Percentiles rank a stretch among this genome's conserved stretches.
phyloP scores from a whole-genome alignment of 495 filamentous ascomycete genomes.

The Aspergillus saccharolyticus region DNA sequence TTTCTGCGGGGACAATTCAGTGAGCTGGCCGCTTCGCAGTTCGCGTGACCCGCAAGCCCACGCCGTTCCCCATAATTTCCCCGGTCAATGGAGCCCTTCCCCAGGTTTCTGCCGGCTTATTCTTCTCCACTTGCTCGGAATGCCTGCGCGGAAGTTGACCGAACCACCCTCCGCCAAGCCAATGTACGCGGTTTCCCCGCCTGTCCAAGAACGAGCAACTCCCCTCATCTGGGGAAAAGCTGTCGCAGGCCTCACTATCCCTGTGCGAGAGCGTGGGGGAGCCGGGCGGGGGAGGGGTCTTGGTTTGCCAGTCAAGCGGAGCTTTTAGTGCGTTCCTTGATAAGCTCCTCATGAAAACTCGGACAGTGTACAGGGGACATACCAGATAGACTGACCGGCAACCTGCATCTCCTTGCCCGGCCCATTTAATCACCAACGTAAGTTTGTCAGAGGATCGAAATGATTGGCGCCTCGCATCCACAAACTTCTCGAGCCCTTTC shows the following conservation, averaged over 20 bases:
- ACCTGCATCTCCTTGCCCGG: neutral
- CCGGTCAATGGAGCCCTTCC: neutral
- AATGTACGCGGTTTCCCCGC: neutral
- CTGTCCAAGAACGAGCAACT: neutral
- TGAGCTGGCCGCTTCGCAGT: neutral
- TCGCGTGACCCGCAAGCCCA: neutral
- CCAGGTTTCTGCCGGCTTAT: neutral
- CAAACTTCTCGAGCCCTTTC: neutral
- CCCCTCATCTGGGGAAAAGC: neutral
- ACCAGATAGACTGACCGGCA: neutral
- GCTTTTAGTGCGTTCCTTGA: neutral
- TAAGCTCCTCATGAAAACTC: conserved; percentile 4
- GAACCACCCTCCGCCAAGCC: neutral
- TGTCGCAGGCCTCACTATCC: neutral
- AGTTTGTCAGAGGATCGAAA: neutral
- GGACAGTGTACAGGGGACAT: neutral
- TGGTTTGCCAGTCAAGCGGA: neutral
- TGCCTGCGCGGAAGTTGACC: neutral
- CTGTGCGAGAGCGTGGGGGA: neutral
- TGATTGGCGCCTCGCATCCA: neutral
- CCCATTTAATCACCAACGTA: neutral
- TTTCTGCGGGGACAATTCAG: too few relatives aligned
- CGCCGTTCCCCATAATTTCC: neutral
- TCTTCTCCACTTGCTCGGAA: neutral
- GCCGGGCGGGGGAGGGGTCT: too few relatives aligned